Conservation (phyloP, 768 basidiomycete species). For the Lentinula lateritia region DNA sequence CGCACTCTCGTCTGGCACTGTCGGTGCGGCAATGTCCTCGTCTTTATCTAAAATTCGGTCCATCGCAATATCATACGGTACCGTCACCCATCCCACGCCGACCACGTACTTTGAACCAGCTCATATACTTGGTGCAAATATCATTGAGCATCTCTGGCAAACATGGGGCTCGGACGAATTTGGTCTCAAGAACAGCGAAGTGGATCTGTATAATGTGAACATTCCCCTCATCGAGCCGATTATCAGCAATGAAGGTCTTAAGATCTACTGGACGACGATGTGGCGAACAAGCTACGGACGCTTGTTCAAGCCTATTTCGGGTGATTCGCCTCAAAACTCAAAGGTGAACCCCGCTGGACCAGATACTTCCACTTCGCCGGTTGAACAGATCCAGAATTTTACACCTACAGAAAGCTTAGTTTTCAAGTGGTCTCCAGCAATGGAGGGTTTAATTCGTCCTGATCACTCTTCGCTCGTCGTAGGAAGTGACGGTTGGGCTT, state of each 20-base stretch:
- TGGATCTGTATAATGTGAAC: conserved; percentile 85
- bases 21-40: conserved; percentile 86
- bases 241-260: conserved; percentile 52
- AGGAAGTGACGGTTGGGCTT: conserved; percentile 70
- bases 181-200: conserved; percentile 54
- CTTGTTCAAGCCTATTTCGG: conserved; percentile 56
- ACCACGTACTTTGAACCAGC: conserved; percentile 59
- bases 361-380: conserved; percentile 28
- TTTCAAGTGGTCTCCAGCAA: conserved; percentile 72
- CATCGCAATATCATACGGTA: conserved; percentile 88
- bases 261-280: conserved; percentile 74
- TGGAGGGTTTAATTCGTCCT: conserved; percentile 64
- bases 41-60: conserved; percentile 66
- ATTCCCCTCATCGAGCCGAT: conserved; percentile 74
- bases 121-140: conserved; percentile 57
- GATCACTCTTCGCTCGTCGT: conserved; percentile 40
- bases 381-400: conserved; percentile 6
- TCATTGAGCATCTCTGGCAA: conserved; percentile 71
- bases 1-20: conserved; percentile 84
- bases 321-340: conserved; percentile 11
- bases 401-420: conserved; percentile 32
- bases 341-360: conserved; percentile 35
- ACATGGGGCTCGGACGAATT: conserved; percentile 76
- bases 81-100: conserved; percentile 65
- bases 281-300: conserved; percentile 84